Base-by-base conservation (phyloP, 805 yeast species). In the Pichia heedii region DNA sequence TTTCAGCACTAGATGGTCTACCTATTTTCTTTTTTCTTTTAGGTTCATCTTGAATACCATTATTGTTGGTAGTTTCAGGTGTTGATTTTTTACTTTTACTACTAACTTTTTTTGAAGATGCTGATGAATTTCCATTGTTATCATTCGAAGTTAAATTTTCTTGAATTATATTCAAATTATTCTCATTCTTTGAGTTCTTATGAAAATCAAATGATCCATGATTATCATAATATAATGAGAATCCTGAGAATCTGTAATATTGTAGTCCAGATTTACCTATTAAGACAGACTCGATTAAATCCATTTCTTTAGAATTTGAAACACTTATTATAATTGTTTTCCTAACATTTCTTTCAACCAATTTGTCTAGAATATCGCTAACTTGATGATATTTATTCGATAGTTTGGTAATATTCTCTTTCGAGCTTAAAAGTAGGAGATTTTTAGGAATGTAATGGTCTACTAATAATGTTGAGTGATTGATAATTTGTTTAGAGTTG, bases 401-500 rank as follows among this genome's bases (percentile, higher is more conserved):
- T 10, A 79, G 66, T 35, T 61, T 60, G 35, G 69, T 62, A 39
- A 82, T 61, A 38, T 73, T 59, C 42, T 74, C 78, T 46, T 75
- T 81, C 1, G 83, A 68, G 50, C 81, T 84, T 79, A 78, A 74
- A 33, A 81, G 62, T 15, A 84, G 57, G 49, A 83, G 62, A 44
- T 79, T 81, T 50, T 77, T 77, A 8, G 93, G 88, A 58, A 83
- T 78, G 52, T 77, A 84, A 58, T 84, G 93, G 50, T 82, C 84
- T 26, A 84, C 89, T 36, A 84, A 57, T 33, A 84, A 61, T 35
- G 81, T 76, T 2, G 90, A 86, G 59, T 84, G 89, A 52, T 73
- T 77, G 3, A 73, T 65, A 0, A 79, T 61, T n/a, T 71, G 69
- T 32, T 66, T 54, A 5, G 80, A 55, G 50, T 73, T 78, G 7